Evolutionary conservation across 2,329 filamentous ascomycete genomes (phyloP).

Genomic region (Colletotrichum sp.): DNA sequence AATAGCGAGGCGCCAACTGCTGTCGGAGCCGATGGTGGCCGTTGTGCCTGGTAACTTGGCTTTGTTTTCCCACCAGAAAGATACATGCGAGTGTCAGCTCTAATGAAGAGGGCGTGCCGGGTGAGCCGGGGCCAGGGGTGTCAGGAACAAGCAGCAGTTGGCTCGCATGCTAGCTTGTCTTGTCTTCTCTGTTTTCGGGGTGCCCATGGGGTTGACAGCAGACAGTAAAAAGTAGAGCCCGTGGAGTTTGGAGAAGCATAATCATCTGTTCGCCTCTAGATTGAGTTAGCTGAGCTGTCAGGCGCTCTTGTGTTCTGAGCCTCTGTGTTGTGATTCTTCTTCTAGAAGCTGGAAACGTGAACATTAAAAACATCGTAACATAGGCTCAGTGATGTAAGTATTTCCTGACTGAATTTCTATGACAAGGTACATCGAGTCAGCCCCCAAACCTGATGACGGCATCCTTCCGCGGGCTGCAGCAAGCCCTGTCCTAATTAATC

Average conservation of each 20-base stretch:
- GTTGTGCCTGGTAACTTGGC: not conserved
- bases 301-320: not conserved
- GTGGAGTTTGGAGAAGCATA: not conserved
- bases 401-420: not conserved
- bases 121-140: conserved; percentile 1
- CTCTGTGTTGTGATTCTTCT: not conserved
- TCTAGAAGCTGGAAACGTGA: not conserved
- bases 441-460: not conserved
- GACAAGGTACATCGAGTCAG: not conserved
- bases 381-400: not conserved
- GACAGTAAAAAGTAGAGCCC: not conserved
- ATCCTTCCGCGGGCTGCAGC: not conserved
- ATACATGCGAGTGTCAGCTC: not conserved
- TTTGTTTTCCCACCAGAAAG: not conserved
- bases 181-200: not conserved
- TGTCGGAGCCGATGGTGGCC: not conserved
- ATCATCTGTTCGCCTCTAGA: not conserved
- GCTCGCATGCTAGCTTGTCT: not conserved
- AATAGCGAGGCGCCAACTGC: not conserved
- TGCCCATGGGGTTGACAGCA: not conserved
- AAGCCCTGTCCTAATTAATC: not conserved
- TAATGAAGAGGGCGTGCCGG: not conserved
- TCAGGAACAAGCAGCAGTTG: not conserved
- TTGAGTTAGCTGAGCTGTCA: not conserved
- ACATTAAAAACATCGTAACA: not conserved